A percentile compares a stretch with the other conserved stretches of the same genome.
phyloP scores from a whole-genome alignment of 768 basidiomycete genomes.

The Suillus clintonianus region DNA sequence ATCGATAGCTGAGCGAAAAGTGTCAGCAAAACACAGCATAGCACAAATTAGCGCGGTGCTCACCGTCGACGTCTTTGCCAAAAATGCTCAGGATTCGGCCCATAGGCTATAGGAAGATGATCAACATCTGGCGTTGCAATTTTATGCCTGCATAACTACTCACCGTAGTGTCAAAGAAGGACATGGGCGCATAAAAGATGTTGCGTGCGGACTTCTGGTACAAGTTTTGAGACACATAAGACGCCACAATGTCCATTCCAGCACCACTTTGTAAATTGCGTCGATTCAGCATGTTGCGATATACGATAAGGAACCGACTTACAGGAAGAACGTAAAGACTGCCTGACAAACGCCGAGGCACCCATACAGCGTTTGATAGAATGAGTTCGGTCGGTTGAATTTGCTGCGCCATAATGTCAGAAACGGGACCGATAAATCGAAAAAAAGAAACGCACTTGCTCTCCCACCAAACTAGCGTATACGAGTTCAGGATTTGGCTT shows the following conservation, averaged over 20 bases:
- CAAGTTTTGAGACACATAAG: conserved; percentile 61
- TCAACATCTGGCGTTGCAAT: not conserved
- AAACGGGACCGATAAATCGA: not conserved
- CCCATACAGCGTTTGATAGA: conserved; percentile 69
- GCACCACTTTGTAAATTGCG: conserved; percentile 41
- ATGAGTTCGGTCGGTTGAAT: conserved; percentile 50
- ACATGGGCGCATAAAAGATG: conserved; percentile 72
- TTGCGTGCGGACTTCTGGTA: conserved; percentile 56
- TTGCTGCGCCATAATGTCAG: conserved; percentile 31
- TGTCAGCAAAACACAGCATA: not conserved
- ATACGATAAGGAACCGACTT: conserved; percentile 15
- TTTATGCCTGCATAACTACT: conserved; percentile 2
- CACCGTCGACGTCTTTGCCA: conserved; percentile 68
- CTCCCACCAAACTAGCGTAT: conserved; percentile 76
- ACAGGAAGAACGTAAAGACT: conserved; percentile 60
- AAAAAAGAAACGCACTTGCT: conserved; percentile 42
- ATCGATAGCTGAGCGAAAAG: conserved; percentile 34
- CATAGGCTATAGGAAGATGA: conserved; percentile 42
- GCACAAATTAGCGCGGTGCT: conserved; percentile 3
- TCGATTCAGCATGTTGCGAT: not conserved
- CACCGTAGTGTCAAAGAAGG: conserved; percentile 75
- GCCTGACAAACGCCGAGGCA: conserved; percentile 59
- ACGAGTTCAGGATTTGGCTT: conserved; percentile 60
- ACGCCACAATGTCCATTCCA: conserved; percentile 56
- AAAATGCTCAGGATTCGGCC: conserved; percentile 66